Evolutionary conservation across 306 rosid genomes (phyloP).

Genomic region (Trifolium subterraneum): DNA sequence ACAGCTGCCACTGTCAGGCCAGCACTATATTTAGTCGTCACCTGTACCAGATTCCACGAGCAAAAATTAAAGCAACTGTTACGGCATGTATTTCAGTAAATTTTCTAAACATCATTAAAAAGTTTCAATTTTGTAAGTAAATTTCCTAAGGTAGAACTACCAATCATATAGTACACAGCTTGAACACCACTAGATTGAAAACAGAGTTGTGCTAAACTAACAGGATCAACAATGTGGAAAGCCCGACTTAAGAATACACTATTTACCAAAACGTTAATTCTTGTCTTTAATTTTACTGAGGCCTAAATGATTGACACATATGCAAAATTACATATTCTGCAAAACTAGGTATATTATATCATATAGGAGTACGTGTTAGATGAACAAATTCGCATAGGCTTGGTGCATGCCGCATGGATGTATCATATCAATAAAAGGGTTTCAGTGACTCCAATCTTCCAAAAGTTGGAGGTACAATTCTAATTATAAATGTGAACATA

Average conservation of each 20-base stretch:
- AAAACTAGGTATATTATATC: background rate
- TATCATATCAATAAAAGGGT: slow-evolving; percentile 16
- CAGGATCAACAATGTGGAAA: background rate
- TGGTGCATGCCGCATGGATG: slow-evolving; percentile 6
- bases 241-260: slow-evolving; percentile 3
- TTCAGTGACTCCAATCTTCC: slow-evolving; percentile 8
- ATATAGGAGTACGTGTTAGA: background rate
- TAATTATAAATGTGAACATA: background rate
- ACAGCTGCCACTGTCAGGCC: slow-evolving; percentile 28
- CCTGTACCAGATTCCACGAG: slow-evolving; percentile 48
- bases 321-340: background rate
- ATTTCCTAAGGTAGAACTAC: slow-evolving; percentile 6
- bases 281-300: background rate
- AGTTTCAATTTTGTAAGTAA: slow-evolving; percentile 2
- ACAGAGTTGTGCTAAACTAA: slow-evolving; percentile 5
- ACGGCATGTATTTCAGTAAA: slow-evolving; percentile 1
- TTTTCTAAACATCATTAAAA: slow-evolving; percentile 16
- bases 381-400: background rate
- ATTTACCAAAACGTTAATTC: background rate
- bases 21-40: slow-evolving; percentile 40
- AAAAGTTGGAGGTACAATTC: slow-evolving; percentile 11
- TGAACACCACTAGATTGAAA: slow-evolving; percentile 31
- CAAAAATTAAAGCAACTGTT: slow-evolving; percentile 18
- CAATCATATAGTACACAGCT: slow-evolving; percentile 12
- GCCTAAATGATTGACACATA: background rate